Percentiles rank a stretch among this genome's conserved stretches.
These are phyloP conservation scores for Inosperma sp. DNA, from an alignment of 768 basidiomycete species.

Conservation along the genomic window DNA sequence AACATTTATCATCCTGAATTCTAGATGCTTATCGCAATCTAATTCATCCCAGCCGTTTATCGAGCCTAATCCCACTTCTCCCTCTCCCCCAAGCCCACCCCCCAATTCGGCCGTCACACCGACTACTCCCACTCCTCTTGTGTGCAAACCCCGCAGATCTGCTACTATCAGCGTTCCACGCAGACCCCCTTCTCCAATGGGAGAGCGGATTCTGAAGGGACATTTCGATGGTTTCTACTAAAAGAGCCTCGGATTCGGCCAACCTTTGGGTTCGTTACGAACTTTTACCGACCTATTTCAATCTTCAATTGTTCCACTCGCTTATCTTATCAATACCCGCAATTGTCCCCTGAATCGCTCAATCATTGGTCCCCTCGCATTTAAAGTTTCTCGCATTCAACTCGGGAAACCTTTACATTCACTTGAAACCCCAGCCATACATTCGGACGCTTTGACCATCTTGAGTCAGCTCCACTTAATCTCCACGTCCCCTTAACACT, in stretches of 20 bases:
- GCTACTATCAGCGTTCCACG: slow-evolving; percentile 55
- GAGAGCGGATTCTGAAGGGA: slow-evolving; percentile 85
- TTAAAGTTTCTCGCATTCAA: not conserved
- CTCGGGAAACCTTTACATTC: not conserved
- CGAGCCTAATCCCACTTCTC: slow-evolving; percentile 25
- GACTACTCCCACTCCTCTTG: slow-evolving; percentile 25
- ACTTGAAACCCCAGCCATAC: not conserved
- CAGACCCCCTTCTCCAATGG: slow-evolving; percentile 83
- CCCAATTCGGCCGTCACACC: slow-evolving; percentile 50
- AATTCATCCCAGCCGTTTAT: slow-evolving; percentile 24
- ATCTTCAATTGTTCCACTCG: slow-evolving; percentile 5
- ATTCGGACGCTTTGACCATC: not conserved
- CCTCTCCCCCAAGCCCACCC: slow-evolving; percentile 42
- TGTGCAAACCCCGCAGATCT: slow-evolving; percentile 48
- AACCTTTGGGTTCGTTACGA: no score
- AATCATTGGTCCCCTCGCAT: not conserved
- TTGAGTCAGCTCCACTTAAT: no score
- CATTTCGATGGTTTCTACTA: slow-evolving; percentile 89
- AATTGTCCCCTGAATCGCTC: slow-evolving; percentile 29
- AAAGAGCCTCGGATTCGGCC: slow-evolving; percentile 19
- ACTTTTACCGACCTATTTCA: not conserved
- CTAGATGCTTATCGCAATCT: slow-evolving; percentile 14
- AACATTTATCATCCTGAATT: slow-evolving; percentile 4
- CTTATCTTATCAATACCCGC: slow-evolving; percentile 38
- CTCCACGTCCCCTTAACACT: not conserved